Conservation (phyloP, 345 rosid species). For the Boechera retrofracta region DNA sequence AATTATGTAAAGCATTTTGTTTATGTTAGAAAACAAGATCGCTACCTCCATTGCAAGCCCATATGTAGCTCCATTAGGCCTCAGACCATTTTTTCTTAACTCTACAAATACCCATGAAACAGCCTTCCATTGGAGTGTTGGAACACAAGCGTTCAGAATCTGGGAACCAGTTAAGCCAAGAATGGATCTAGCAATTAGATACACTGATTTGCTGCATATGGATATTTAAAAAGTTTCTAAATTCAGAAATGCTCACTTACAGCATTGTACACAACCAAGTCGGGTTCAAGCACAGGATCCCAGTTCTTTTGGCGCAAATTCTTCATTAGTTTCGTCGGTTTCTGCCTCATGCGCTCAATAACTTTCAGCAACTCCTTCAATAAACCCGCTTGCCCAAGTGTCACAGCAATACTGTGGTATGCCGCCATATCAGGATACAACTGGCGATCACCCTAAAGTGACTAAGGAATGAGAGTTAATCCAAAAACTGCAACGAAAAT, state of each 20-base stretch:
- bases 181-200: slow-evolving; percentile 22
- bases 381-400: slow-evolving; percentile 89
- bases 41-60: slow-evolving; percentile 99
- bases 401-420: slow-evolving; percentile 77
- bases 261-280: slow-evolving; percentile 89
- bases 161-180: slow-evolving; percentile 42
- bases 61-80: slow-evolving; percentile 91
- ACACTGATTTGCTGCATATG: slow-evolving; percentile 5
- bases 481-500: slow-evolving; percentile 35
- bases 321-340: slow-evolving; percentile 57
- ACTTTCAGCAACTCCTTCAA: slow-evolving; percentile 71
- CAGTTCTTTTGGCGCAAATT: slow-evolving; percentile 62
- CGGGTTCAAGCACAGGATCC: slow-evolving; percentile 89
- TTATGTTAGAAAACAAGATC: slow-evolving; percentile 7
- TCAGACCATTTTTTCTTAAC: slow-evolving; percentile 74
- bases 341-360: slow-evolving; percentile 81
- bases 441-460: slow-evolving; percentile 68
- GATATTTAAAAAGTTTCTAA: neutral
- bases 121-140: slow-evolving; percentile 84
- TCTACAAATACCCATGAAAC: slow-evolving; percentile 90
- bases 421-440: slow-evolving; percentile 95
- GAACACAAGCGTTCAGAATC: slow-evolving; percentile 92
- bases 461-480: slow-evolving; percentile 43
- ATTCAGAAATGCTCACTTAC: slow-evolving; percentile 55
- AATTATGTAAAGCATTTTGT: neutral